Percentiles rank a stretch among this genome's conserved stretches.
phyloP scores from a whole-genome alignment of 176 grass and related monocot species.

The Carex scoparia region DNA sequence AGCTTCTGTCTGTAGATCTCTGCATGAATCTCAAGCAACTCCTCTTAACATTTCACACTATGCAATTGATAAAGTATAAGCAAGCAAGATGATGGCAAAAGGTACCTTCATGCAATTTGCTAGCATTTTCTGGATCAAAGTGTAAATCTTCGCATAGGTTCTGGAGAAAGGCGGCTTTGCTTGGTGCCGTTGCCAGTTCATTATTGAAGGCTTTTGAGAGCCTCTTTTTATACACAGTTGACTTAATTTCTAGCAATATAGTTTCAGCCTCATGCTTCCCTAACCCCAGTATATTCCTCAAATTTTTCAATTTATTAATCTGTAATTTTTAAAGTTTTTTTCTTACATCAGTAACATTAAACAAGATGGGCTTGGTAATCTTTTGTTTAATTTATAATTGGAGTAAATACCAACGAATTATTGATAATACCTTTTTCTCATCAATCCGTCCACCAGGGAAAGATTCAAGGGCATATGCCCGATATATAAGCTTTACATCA shows the following conservation, averaged over 20 bases:
- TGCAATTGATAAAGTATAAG: not conserved
- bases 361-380: not conserved
- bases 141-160: slow-evolving; percentile 85
- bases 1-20: slow-evolving; percentile 99
- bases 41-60: slow-evolving; percentile 25
- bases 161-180: slow-evolving; percentile 95
- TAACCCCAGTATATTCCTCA: slow-evolving; percentile 93
- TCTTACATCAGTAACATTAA: not conserved
- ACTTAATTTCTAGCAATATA: slow-evolving; percentile 79
- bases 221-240: slow-evolving; percentile 71
- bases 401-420: not conserved
- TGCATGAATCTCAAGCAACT: slow-evolving; percentile 33
- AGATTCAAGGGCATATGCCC: slow-evolving; percentile 65
- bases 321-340: slow-evolving; percentile 41
- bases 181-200: slow-evolving; percentile 67
- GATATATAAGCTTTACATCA: slow-evolving; percentile 81
- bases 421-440: slow-evolving; percentile 54
- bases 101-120: slow-evolving; percentile 94
- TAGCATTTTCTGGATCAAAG: slow-evolving; percentile 83
- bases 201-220: slow-evolving; percentile 75
- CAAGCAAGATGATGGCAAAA: slow-evolving; percentile 17
- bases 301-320: slow-evolving; percentile 68
- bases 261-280: slow-evolving; percentile 88
- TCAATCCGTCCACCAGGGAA: slow-evolving; percentile 67
- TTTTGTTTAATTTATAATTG: not conserved